Percentiles rank a stretch among this genome's conserved stretches.
Evolutionary conservation across 2,329 filamentous ascomycete species (phyloP).

Genomic region (Fusarium sp.): DNA sequence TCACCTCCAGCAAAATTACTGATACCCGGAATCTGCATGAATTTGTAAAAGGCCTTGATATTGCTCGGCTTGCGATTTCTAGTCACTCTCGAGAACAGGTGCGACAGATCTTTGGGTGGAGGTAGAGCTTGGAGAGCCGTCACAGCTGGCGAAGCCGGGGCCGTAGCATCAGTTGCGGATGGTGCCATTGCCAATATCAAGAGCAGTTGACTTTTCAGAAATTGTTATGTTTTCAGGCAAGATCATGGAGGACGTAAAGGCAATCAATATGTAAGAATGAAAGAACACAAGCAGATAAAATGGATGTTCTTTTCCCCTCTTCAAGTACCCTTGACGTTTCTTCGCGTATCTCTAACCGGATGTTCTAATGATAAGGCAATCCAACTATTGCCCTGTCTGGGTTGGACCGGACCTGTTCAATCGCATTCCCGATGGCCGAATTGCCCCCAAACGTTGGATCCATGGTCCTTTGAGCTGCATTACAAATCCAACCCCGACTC

Average conservation of each 20-base stretch:
- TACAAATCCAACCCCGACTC: slow-evolving; percentile 40
- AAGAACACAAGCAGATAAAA: slow-evolving; percentile 10
- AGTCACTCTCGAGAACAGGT: slow-evolving; percentile 78
- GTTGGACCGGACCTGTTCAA: slow-evolving; percentile 10
- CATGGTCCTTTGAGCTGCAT: slow-evolving; percentile 19
- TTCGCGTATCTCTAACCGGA: slow-evolving; percentile 7
- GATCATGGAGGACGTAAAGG: not conserved
- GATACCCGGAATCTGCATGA: slow-evolving; percentile 73
- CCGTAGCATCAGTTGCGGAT: slow-evolving; percentile 26
- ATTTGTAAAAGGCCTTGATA: slow-evolving; percentile 87
- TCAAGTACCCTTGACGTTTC: slow-evolving; percentile 25
- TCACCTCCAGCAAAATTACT: slow-evolving; percentile 69
- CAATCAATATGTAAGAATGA: not conserved
- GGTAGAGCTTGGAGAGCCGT: slow-evolving; percentile 23
- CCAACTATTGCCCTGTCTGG: slow-evolving; percentile 3
- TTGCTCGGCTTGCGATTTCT: slow-evolving; percentile 69
- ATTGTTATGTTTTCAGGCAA: not conserved
- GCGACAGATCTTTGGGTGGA: slow-evolving; percentile 75
- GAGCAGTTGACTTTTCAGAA: not conserved
- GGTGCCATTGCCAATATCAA: slow-evolving; percentile 24
- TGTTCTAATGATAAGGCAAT: not conserved
- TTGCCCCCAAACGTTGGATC: slow-evolving; percentile 8
- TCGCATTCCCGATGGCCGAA: slow-evolving; percentile 33
- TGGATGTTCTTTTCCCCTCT: not conserved
- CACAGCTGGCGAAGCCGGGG: slow-evolving; percentile 2